Percentiles rank a stretch among this genome's conserved stretches.
phyloP scores from a whole-genome alignment of 2,329 filamentous ascomycete genomes.

The Colletotrichum aenigma region DNA sequence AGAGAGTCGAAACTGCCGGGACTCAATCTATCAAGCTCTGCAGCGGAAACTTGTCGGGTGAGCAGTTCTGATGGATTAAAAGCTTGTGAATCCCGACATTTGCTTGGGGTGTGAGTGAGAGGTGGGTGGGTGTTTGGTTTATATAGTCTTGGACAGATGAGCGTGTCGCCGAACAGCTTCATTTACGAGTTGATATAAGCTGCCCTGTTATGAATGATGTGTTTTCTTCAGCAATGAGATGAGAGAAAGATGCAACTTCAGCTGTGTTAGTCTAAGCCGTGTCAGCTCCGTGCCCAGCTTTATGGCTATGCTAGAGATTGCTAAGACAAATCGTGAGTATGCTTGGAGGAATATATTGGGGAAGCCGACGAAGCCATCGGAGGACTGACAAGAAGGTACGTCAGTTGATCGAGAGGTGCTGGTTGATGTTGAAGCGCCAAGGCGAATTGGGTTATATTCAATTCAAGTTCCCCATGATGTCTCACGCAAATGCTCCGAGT shows the following conservation, averaged over 20 bases:
- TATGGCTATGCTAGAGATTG: fast-evolving
- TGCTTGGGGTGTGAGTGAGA: neutral
- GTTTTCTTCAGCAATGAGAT: neutral
- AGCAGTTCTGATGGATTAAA: neutral
- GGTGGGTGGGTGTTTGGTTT: neutral
- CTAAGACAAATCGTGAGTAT: neutral
- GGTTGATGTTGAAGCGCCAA: too few species aligned
- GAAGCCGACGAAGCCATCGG: fast-evolving
- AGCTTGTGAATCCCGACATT: neutral
- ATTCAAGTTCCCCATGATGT: fast-evolving
- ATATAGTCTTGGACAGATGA: neutral
- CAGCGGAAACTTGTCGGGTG: neutral
- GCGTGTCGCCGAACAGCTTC: neutral
- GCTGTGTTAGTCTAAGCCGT: too few species aligned
- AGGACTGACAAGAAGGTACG: fast-evolving
- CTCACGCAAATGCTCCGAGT: fast-evolving
- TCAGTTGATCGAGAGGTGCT: too few species aligned
- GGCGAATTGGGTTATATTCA: neutral
- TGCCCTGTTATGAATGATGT: neutral
- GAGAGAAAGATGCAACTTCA: neutral
- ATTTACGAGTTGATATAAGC: fast-evolving
- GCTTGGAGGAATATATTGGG: neutral
- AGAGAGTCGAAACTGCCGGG: neutral
- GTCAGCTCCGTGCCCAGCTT: fast-evolving
- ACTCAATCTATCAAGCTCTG: neutral